These are phyloP conservation scores for Knufia petricola DNA, from an alignment of 2,329 filamentous ascomycete species.

Conservation along the genomic window DNA sequence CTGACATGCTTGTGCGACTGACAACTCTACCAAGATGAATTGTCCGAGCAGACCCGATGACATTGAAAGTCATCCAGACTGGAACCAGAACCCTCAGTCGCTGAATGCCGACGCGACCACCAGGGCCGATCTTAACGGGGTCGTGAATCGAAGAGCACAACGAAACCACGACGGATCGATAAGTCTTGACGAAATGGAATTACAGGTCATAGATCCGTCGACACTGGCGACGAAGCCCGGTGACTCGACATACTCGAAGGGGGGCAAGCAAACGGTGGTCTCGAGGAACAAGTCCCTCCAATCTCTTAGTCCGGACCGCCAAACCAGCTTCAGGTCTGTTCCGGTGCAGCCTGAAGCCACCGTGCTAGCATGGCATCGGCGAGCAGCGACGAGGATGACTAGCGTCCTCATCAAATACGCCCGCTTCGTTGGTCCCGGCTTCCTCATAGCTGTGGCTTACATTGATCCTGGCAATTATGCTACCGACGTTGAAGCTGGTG, in stretches of 20 bases:
- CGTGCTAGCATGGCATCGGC: slow-evolving; percentile 12
- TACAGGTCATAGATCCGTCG: slow-evolving; percentile 5
- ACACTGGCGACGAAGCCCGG: not conserved
- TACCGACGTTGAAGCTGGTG: slow-evolving; percentile 41
- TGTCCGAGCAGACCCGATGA: slow-evolving; percentile 55
- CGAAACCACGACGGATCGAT: slow-evolving; percentile 28
- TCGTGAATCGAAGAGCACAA: slow-evolving; percentile 48
- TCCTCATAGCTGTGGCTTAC: slow-evolving; percentile 40
- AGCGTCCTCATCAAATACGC: slow-evolving; percentile 30
- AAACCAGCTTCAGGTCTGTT: not conserved
- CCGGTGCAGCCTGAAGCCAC: slow-evolving; percentile 6
- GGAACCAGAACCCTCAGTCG: slow-evolving; percentile 52
- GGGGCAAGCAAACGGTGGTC: slow-evolving; percentile 2
- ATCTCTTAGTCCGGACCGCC: not conserved
- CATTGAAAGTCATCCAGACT: slow-evolving; percentile 41
- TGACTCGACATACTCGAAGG: not conserved
- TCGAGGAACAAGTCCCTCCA: not conserved
- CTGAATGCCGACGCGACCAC: slow-evolving; percentile 54
- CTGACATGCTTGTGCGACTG: not conserved
- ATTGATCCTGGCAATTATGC: slow-evolving; percentile 44
- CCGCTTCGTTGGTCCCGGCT: slow-evolving; percentile 39
- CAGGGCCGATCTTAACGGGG: slow-evolving; percentile 51
- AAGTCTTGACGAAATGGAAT: slow-evolving; percentile 15
- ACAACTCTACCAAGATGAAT: slow-evolving; percentile 43
- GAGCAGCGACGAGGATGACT: not conserved